These are phyloP conservation scores for Arthrinium puccinioides DNA, from an alignment of 2,329 filamentous ascomycete species.

Conservation along the genomic window DNA sequence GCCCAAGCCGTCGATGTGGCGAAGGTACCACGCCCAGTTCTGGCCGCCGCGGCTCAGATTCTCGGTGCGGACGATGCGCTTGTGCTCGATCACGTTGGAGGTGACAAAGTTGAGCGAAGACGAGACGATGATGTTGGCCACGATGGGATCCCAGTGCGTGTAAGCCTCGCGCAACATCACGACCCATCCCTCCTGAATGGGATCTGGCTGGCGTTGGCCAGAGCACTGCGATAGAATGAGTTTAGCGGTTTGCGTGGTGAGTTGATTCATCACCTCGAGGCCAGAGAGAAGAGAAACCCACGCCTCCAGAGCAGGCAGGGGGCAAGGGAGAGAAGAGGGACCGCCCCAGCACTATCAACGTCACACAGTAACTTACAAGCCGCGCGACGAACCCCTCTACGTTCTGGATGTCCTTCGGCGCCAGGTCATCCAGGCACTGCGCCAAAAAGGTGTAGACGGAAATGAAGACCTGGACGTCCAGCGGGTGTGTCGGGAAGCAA, in stretches of 20 bases:
- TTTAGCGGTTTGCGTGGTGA: no score
- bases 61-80: conserved; percentile 13
- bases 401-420: conserved; percentile 9
- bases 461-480: conserved; percentile 19
- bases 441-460: conserved; percentile 24
- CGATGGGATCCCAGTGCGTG: conserved; percentile 15
- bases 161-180: conserved; percentile 12
- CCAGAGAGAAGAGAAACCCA: no score
- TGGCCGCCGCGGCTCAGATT: conserved; percentile 10
- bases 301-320: no score
- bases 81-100: conserved; percentile 16
- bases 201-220: conserved; percentile 12
- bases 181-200: conserved; percentile 14
- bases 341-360: no score
- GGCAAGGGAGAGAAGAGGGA: no score
- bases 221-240: no score
- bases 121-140: conserved; percentile 18
- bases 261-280: no score
- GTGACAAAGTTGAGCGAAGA: conserved; percentile 19
- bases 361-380: no score
- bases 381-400: conserved; percentile 16
- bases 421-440: conserved; percentile 20
- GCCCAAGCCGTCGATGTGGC: conserved; percentile 17
- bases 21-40: conserved; percentile 19
- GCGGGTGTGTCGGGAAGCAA: neutral